phyloP scores from a whole-genome alignment of 352 stramenopile genomes.

The Phytopythium kandeliae region DNA sequence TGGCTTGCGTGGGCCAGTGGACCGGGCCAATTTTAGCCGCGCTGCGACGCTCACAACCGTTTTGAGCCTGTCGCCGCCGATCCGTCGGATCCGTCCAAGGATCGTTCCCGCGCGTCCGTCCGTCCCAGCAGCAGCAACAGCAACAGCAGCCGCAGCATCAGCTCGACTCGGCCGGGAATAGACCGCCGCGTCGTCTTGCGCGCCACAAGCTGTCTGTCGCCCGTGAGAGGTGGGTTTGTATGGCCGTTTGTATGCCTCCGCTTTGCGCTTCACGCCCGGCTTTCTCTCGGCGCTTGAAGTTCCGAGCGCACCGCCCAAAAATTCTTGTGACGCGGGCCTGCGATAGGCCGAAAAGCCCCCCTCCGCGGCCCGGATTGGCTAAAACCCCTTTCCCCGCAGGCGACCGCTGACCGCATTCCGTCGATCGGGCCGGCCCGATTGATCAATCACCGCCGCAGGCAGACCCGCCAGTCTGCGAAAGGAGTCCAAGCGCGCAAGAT shows the following conservation, averaged over 20 bases:
- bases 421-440: not conserved
- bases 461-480: not conserved
- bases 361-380: not conserved
- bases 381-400: too few relatives aligned
- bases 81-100: too few relatives aligned
- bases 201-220: not conserved
- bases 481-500: slow-evolving; percentile 1
- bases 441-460: not conserved
- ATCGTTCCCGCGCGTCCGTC: too few relatives aligned
- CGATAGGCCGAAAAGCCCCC: not conserved
- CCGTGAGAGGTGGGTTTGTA: not conserved
- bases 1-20: too few relatives aligned
- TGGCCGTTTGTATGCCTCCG: not conserved
- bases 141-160: too few relatives aligned
- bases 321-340: slow-evolving; percentile 5
- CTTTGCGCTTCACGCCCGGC: not conserved
- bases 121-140: too few relatives aligned
- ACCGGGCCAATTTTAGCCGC: too few relatives aligned
- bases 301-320: slow-evolving; percentile 1
- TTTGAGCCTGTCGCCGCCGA: too few relatives aligned
- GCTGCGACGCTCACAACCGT: too few relatives aligned
- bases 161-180: not conserved
- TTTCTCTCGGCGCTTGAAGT: slow-evolving; percentile 3
- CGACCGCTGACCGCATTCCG: not conserved
- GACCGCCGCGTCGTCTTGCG: not conserved